These are phyloP conservation scores for Candida xiaguanensis DNA, from an alignment of 805 yeast genomes.

Conservation along the genomic window DNA sequence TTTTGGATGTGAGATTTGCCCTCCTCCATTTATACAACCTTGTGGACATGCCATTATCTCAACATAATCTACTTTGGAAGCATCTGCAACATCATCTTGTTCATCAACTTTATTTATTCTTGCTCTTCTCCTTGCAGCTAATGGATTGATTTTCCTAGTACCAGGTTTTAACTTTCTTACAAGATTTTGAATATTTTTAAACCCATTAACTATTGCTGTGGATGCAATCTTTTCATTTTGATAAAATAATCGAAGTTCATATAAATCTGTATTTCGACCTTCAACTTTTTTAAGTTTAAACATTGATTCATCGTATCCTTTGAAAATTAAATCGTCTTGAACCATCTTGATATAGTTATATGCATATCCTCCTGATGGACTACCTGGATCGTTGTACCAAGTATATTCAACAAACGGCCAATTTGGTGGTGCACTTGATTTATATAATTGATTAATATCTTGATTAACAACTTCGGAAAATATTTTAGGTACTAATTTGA, in stretches of 20 bases:
- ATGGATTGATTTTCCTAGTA: slow-evolving; percentile 26
- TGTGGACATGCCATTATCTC: slow-evolving; percentile 99
- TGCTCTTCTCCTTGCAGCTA: slow-evolving; percentile 44
- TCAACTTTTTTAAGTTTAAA: slow-evolving; percentile 28
- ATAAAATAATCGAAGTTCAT: slow-evolving; percentile 59
- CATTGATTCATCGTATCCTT: slow-evolving; percentile 14
- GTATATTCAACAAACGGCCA: slow-evolving; percentile 62
- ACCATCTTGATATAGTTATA: slow-evolving; percentile 54
- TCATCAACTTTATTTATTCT: slow-evolving; percentile 21
- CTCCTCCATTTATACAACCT: slow-evolving; percentile 97
- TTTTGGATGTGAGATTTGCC: slow-evolving; percentile 60
- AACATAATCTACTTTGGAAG: slow-evolving; percentile 69
- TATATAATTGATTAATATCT: slow-evolving; percentile 18
- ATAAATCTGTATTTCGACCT: slow-evolving; percentile 76
- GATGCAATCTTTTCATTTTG: slow-evolving; percentile 40
- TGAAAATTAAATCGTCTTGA: slow-evolving; percentile 22
- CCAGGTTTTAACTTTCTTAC: slow-evolving; percentile 71
- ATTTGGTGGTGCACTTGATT: slow-evolving; percentile 44
- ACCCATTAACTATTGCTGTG: slow-evolving; percentile 77
- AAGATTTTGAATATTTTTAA: slow-evolving; percentile 88
- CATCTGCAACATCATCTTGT: slow-evolving; percentile 45
- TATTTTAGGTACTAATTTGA: slow-evolving; percentile 21
- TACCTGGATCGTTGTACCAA: slow-evolving; percentile 76
- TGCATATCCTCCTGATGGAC: slow-evolving; percentile 89
- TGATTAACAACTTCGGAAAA: slow-evolving; percentile 6